Conservation (phyloP, 495 filamentous ascomycete genomes). For the Tuber aestivum region DNA sequence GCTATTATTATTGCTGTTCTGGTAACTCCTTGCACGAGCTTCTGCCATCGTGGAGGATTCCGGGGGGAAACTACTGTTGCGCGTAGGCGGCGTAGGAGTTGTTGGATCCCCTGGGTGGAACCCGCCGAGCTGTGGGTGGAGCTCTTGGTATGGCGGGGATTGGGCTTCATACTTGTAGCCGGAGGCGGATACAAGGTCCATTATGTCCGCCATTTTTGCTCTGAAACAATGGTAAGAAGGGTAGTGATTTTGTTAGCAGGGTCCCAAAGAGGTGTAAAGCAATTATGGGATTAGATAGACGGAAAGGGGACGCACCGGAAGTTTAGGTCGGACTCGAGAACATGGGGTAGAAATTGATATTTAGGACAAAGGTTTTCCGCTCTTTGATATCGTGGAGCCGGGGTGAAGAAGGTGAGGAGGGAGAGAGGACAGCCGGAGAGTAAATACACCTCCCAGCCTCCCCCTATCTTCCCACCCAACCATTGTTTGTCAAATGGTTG, state of each 20-base stretch:
- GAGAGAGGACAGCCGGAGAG: background rate
- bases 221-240: background rate
- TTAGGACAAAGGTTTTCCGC: background rate
- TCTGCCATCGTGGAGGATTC: background rate
- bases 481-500: background rate
- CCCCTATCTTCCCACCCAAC: background rate
- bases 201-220: background rate
- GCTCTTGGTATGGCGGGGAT: background rate
- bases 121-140: background rate
- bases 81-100: background rate
- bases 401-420: background rate
- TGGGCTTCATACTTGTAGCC: background rate
- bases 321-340: background rate
- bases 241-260: background rate
- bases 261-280: background rate
- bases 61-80: background rate
- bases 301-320: background rate
- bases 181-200: background rate
- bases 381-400: background rate
- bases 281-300: background rate
- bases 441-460: conserved; percentile 1
- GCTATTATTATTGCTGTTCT: background rate
- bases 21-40: background rate
- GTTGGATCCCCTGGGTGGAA: background rate
- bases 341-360: background rate